Base-by-base conservation (phyloP, 352 stramenopile genomes). In the Phytophthora tentaculata region DNA sequence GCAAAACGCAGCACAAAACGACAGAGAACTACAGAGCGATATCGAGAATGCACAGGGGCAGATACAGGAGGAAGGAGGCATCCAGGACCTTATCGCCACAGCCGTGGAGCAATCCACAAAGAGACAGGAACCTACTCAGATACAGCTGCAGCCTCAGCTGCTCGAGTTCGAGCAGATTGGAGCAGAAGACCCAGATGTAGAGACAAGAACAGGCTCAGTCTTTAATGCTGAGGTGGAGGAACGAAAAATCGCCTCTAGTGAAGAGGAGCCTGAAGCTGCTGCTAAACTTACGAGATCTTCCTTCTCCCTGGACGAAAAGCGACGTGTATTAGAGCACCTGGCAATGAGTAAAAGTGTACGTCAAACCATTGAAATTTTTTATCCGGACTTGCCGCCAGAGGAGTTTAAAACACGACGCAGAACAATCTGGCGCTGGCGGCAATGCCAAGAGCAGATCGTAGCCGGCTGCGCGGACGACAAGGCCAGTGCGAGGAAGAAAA, bases 401-500 rank as follows among this genome's bases (percentile, higher is more conserved):
- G 61, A 71, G 8, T 71, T 61, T 48, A 67, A 63, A 5, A 65
- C 63, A 13, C 58, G 68, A n/a, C 68, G 68, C 23, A 43, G 58
- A 17, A 60, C 63, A 7, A 68, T 72, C 35, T 65, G 39, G 52
- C 56, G 44, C n/a, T 75, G 62, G 63, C 26, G 68, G 22, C 37
- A 61, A 61, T 61, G 52, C 63, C 37, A 45, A 37, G 63, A 64
- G 52, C 56, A 74, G 67, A 74, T 74, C 51, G 35, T 67, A 22
- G 61, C 61, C 35, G 62, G 61, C 56, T 71, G 62, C 56, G 57
- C 53, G 17, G 62, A 72, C 52, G 62, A 68, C 23, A 67, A 71
- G 68, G 68, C 68, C 56, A 75, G 68, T 64, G 62, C 56, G 41
- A 58, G 62, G 44, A 75, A 72, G 56, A 75, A 75, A 44, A 75